phyloP scores from a whole-genome alignment of 768 basidiomycete species.

The Kwoniella bestiolae region DNA sequence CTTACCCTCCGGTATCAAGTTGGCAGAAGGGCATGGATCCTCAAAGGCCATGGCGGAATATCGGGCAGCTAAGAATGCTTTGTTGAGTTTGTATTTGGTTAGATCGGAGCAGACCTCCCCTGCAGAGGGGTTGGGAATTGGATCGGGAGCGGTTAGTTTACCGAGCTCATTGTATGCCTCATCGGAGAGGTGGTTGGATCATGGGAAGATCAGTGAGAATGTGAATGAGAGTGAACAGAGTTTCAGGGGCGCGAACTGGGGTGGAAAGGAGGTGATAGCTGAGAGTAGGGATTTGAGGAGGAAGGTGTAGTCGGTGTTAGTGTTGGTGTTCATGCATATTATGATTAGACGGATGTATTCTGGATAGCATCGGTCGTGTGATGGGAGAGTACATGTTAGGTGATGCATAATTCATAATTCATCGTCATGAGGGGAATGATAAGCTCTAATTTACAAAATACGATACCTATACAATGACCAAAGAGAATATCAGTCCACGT shows the following conservation, averaged over 20 bases:
- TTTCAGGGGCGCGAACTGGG: slow-evolving; percentile 17
- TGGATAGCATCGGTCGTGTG: no score
- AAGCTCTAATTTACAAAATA: neutral
- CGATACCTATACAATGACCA: neutral
- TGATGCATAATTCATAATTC: neutral
- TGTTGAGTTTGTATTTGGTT: slow-evolving; percentile 48
- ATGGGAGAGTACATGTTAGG: neutral
- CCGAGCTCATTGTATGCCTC: slow-evolving; percentile 5
- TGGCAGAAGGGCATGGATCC: slow-evolving; percentile 93
- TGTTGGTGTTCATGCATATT: neutral
- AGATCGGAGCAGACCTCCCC: slow-evolving; percentile 32
- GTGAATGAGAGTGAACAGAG: neutral
- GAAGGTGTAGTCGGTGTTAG: slow-evolving; percentile 2
- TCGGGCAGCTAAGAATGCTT: slow-evolving; percentile 64
- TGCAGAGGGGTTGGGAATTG: neutral
- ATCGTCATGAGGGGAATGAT: neutral
- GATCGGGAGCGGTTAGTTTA: neutral
- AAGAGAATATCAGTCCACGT: neutral
- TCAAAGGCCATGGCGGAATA: slow-evolving; percentile 94
- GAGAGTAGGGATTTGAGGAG: slow-evolving; percentile 21
- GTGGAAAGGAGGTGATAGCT: slow-evolving; percentile 21
- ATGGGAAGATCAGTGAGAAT: slow-evolving; percentile 1
- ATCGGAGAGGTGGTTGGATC: neutral
- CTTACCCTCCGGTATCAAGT: slow-evolving; percentile 72
- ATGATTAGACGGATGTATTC: neutral